Base-by-base conservation (phyloP, 768 basidiomycete genomes). In the Pleurotus eryngii region DNA sequence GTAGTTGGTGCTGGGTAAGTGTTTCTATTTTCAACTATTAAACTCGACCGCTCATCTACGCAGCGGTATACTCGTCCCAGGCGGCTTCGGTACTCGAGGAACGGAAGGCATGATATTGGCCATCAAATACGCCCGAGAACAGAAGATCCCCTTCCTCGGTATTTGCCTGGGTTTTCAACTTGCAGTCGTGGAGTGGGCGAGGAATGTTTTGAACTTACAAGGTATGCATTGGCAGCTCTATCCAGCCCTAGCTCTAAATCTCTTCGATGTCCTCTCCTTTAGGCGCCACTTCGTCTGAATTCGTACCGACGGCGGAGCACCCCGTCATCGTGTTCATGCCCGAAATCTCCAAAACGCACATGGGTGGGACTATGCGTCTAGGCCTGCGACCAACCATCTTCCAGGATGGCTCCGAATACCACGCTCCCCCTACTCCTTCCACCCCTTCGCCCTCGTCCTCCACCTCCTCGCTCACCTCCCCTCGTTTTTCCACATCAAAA, bases 331-430 rank as follows among this genome's bases (percentile, higher is more conserved):
- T 98, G 63, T 98, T 95, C 82, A 99, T 99, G 97, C 97, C 97
- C 15, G 97, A 99, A 70, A 92, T 99, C 64, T 97, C 94, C 9
- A 90, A 89, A 68, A 98, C 95, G 11, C 95, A 98, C 62, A 93
- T 98, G 85, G 97, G 97, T 51, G 97, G 97, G 18, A 99, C 96
- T n/a, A 99, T 99, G 97, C 88, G 97, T 11, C 83, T 98, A n/a
- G 97, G 97, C 20, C 79, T 98, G 42, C 86, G 96, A n/a, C 94
- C 96, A 3, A 99, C 96, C 2, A 82, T 98, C 47, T 98, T 98
- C 70, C 83, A 88, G 57, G 70, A 78, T 7, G 80, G 75, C 11
- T 86, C 85, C 1, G 87, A 88, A 65, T 65, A 54, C 7, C 38
- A 54, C 4, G 17, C 51, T 9, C 39, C 51, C 6, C 39, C 51